These are phyloP conservation scores for Closterium sp. DNA, from an alignment of 139 green algal species.

Conservation along the genomic window DNA sequence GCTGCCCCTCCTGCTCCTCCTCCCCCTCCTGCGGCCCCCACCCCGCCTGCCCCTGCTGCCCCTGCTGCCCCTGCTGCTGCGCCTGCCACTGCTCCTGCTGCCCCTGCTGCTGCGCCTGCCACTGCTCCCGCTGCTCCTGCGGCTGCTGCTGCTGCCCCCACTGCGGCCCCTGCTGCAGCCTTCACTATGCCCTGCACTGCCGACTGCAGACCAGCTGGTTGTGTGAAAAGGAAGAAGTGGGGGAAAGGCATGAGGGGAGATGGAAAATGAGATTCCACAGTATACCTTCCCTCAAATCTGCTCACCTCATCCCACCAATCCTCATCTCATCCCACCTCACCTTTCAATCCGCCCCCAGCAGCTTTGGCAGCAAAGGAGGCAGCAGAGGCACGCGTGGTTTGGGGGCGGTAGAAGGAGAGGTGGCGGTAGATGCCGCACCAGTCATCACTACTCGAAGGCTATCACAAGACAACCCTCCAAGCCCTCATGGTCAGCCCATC, in stretches of 20 bases:
- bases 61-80: not conserved
- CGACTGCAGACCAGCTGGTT: not conserved
- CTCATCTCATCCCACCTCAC: not conserved
- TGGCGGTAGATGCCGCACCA: conserved; percentile 72
- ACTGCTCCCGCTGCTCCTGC: not conserved
- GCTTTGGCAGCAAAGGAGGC: conserved; percentile 3
- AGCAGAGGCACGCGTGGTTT: conserved; percentile 2
- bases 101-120: no score
- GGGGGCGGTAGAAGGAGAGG: conserved; percentile 71
- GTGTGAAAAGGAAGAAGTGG: no score
- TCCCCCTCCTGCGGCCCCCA: not conserved
- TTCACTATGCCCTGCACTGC: conserved; percentile 1
- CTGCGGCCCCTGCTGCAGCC: not conserved
- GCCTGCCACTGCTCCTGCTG: not conserved
- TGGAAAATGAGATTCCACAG: not conserved
- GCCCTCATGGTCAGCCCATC: no score
- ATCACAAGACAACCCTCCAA: no score
- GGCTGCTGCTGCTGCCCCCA: not conserved
- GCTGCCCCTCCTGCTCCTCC: not conserved
- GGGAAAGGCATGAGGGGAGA: not conserved
- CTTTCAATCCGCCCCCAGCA: not conserved
- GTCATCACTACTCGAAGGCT: conserved; percentile 44
- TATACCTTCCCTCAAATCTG: no score
- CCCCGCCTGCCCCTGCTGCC: no score
- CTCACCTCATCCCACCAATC: not conserved